phyloP scores from a whole-genome alignment of 2,329 filamentous ascomycete species.

The Onygena corvina region DNA sequence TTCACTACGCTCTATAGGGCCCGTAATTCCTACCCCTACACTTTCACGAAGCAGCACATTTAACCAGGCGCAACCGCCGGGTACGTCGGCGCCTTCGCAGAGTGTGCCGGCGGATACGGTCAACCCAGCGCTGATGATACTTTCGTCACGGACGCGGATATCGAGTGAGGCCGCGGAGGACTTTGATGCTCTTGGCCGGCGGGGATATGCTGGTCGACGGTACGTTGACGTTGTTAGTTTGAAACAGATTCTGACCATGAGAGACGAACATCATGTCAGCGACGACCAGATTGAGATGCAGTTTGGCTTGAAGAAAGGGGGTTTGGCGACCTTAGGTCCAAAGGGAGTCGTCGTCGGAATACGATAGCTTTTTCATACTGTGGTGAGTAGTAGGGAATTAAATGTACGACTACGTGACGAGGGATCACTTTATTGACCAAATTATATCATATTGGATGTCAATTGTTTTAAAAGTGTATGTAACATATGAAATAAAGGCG shows the following conservation, averaged over 20 bases:
- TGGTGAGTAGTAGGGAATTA: background rate
- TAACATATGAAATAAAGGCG: background rate
- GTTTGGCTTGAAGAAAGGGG: constrained; percentile 35
- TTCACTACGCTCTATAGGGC: constrained; percentile 58
- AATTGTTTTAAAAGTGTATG: too few relatives aligned
- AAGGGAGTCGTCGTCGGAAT: constrained; percentile 23
- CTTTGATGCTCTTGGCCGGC: constrained; percentile 37
- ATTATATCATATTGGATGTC: too few relatives aligned
- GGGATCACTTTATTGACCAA: too few relatives aligned
- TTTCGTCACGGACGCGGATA: constrained; percentile 42
- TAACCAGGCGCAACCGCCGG: constrained; percentile 19
- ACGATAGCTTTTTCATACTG: background rate
- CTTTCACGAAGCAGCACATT: constrained; percentile 45
- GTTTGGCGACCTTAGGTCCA: constrained; percentile 30
- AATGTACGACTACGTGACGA: background rate
- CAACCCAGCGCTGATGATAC: constrained; percentile 45
- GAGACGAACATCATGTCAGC: constrained; percentile 32
- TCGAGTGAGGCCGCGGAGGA: constrained; percentile 44
- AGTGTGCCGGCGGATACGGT: constrained; percentile 19
- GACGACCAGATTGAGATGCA: constrained; percentile 34
- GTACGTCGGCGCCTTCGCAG: constrained; percentile 19
- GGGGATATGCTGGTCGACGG: constrained; percentile 30
- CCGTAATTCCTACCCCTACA: constrained; percentile 47
- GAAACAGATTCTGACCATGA: constrained; percentile 38
- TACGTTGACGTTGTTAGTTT: constrained; percentile 42